A percentile compares a stretch with the other conserved stretches of the same genome.
These are phyloP conservation scores for Hyphopichia homilentoma DNA, from an alignment of 805 yeast species.

Conservation along the genomic window DNA sequence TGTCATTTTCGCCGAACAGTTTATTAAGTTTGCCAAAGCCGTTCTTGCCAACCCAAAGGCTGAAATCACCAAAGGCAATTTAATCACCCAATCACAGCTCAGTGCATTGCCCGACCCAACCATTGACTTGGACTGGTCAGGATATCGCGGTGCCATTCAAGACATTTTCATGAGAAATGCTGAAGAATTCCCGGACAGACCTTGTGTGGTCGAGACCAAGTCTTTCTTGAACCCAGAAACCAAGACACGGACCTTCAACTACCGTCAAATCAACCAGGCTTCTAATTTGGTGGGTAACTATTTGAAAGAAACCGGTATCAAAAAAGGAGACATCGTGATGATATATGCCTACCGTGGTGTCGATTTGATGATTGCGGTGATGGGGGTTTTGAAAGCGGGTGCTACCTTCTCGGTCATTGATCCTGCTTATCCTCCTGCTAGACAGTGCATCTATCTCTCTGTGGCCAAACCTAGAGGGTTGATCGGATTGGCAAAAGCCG, in stretches of 20 bases:
- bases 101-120: slow-evolving; percentile 82
- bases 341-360: slow-evolving; percentile 97
- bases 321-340: slow-evolving; percentile 93
- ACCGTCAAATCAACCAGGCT: slow-evolving; percentile 85
- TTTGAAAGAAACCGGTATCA: slow-evolving; percentile 73
- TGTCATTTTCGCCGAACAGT: slow-evolving; percentile 67
- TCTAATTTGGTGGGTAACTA: slow-evolving; percentile 92
- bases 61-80: slow-evolving; percentile 56
- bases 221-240: slow-evolving; percentile 53
- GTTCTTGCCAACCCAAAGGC: slow-evolving; percentile 33
- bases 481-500: slow-evolving; percentile 88
- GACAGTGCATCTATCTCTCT: slow-evolving; percentile 88
- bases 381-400: slow-evolving; percentile 98
- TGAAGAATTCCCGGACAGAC: slow-evolving; percentile 73
- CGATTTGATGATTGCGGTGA: slow-evolving; percentile 91
- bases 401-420: slow-evolving; percentile 98
- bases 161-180: slow-evolving; percentile 93
- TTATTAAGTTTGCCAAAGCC: slow-evolving; percentile 45
- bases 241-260: slow-evolving; percentile 71
- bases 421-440: slow-evolving; percentile 98
- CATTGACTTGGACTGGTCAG: slow-evolving; percentile 80
- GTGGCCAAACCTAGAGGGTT: slow-evolving; percentile 94
- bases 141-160: slow-evolving; percentile 92
- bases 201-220: slow-evolving; percentile 91
- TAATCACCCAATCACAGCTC: slow-evolving; percentile 66